Evolutionary conservation across 768 basidiomycete species (phyloP), one percentile per base, ranked within the genome.

Genomic region (Phylloporus rhodoxanthus): DNA sequence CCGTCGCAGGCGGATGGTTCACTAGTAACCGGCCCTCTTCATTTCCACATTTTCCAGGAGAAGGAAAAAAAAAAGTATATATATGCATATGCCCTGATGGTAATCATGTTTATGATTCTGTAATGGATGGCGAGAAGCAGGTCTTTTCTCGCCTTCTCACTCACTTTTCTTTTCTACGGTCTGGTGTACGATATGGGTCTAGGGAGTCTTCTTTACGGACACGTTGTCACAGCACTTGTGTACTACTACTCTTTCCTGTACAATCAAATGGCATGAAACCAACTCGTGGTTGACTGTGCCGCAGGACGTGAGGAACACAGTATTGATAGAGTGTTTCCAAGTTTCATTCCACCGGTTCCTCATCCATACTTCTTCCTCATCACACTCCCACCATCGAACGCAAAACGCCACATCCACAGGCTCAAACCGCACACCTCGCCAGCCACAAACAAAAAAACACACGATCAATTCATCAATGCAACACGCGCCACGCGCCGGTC

Each of bases 71-170:
- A 60, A 65, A 62, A 54, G 54, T 58, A 60, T 41, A 14, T 34
- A 25, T 36, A 17, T 37, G 17, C 29, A 19, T 15, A 36, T 28
- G 26, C 44, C 19, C n/a, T 25, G 36, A 19, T 37, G 48, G 41
- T 61, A 56, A 64, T 61, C 15, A 5, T 42, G 38, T 30, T 50
- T 50, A 58, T 62, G 64, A 52, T 62, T 53, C 39, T 46, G 45
- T 54, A 64, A 59, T 32, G 48, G 50, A 46, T 32, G 33, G 34
- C 28, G 50, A 33, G 54, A 42, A 48, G 57, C 61, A n/a, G 62
- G 61, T 43, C 30, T 58, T 51, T 49, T 42, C 40, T 39, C n/a
- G 28, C 21, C 23, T 51, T 48, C 28, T 43, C 14, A 14, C 17
- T 41, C 10, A 4, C n/a, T 26, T 19, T 25, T 28, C 19, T 30